Base-by-base conservation (phyloP, 768 basidiomycete genomes). In the Kwoniella botswanensis region DNA sequence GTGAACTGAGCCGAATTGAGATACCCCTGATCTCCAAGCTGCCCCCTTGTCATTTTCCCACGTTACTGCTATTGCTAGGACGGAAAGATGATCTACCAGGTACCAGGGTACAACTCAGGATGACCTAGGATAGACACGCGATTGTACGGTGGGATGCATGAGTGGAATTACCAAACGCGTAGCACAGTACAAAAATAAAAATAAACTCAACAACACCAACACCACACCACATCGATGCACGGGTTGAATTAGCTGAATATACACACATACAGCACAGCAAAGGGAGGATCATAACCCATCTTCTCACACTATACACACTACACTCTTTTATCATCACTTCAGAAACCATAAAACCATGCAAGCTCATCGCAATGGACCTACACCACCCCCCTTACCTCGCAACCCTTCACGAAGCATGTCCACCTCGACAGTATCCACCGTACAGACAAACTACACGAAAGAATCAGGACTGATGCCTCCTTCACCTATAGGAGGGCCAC, bases 381-480 rank as follows among this genome's bases (percentile, higher is more conserved):
- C 68, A 42, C 68, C 68, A 41, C 68, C 68, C 10, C 63, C 68
- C 9, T 50, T 70, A 41, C 62, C 58, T 50, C 58, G 68, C 26
- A 64, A 64, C 24, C 44, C 68, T 4, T 29, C 62, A 44, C 24
- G 68, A 65, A 57, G 63, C 52, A 42, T 59, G 22, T 70, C 68
- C 18, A 60, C 53, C 21, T 70, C 68, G 44, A 65, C 68, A 22
- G 61, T 69, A 13, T 69, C 68, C 15, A 69, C 68, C 41, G 57
- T 46, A 5, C 63, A 64, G 13, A 70, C 68, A 15, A 63, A n/a
- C 17, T 59, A 63, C 63, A 70, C 68, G 2, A 53, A 64, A 46
- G 22, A 70, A 53, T 64, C 68, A 21, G 60, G 52, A 15, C 50
- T 70, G 15, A 63, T 70, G 57, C 68, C 68, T 46, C 68, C 68